These are phyloP conservation scores for Trematosphaeria pertusa DNA, from an alignment of 2,329 filamentous ascomycete species.

Conservation along the genomic window DNA sequence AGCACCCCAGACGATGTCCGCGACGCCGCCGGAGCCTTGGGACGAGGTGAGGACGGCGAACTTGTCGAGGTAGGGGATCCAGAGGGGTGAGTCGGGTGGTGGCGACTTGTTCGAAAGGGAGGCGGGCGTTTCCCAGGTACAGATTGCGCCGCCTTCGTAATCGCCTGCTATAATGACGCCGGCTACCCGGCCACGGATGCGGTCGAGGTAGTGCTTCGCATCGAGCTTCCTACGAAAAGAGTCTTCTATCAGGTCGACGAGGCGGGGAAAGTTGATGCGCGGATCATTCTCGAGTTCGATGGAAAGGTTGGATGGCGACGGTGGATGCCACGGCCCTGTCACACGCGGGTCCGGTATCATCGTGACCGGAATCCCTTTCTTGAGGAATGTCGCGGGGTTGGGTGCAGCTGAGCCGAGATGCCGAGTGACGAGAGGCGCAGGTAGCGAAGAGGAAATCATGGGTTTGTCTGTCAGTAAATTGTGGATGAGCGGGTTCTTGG, in stretches of 20 bases:
- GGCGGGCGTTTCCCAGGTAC: conserved; percentile 89
- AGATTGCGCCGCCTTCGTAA: conserved; percentile 92
- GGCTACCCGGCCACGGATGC: conserved; percentile 82
- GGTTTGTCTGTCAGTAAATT: conserved; percentile 96
- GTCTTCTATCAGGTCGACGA: conserved; percentile 89
- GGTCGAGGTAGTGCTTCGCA: conserved; percentile 78
- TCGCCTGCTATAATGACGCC: conserved; percentile 94
- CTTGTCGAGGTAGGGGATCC: conserved; percentile 93
- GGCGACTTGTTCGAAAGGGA: conserved; percentile 49
- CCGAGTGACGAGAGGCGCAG: conserved; percentile 53
- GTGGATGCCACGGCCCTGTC: conserved; percentile 70
- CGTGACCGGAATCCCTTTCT: conserved; percentile 87
- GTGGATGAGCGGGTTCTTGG: conserved; percentile 88
- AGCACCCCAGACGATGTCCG: conserved; percentile 94
- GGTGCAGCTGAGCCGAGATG: conserved; percentile 43
- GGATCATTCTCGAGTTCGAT: conserved; percentile 76
- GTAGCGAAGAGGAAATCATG: conserved; percentile 88
- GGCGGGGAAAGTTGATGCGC: conserved; percentile 79
- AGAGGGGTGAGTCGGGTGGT: conserved; percentile 57
- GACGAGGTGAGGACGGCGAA: conserved; percentile 90
- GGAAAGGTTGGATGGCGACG: conserved; percentile 63
- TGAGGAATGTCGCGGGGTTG: conserved; percentile 79
- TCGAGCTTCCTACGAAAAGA: conserved; percentile 89
- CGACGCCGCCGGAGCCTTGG: conserved; percentile 90
- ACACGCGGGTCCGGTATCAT: conserved; percentile 76